These are phyloP conservation scores for Dictyostelium brefeldianum DNA, from an alignment of 78 protist species.

Conservation along the genomic window DNA sequence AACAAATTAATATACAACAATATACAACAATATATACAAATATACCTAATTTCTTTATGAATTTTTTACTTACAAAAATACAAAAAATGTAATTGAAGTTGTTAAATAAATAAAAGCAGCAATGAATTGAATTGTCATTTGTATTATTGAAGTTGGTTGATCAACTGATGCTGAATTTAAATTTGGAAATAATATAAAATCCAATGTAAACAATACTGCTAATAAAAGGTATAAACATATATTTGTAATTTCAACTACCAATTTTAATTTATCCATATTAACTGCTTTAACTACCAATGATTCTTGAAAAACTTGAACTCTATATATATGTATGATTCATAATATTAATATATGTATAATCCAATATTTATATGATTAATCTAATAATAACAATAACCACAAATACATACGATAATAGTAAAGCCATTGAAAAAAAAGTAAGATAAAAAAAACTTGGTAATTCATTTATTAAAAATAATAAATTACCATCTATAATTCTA, in stretches of 20 bases:
- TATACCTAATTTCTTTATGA: too few species aligned
- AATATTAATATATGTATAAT: background rate
- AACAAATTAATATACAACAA: too few species aligned
- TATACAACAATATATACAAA: too few species aligned
- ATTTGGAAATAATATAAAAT: slow-evolving; percentile 12
- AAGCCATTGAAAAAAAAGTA: slow-evolving; percentile 19
- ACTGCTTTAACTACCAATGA: slow-evolving; percentile 1
- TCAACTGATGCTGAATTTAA: background rate
- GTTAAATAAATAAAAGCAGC: background rate
- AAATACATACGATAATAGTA: slow-evolving; percentile 10
- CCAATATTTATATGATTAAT: background rate
- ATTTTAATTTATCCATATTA: background rate
- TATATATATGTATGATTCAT: background rate
- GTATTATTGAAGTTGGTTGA: slow-evolving; percentile 21
- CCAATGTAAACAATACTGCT: background rate
- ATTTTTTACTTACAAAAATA: slow-evolving; percentile 18
- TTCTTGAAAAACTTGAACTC: slow-evolving; percentile 16
- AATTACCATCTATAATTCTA: background rate
- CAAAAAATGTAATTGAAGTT: background rate
- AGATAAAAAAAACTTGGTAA: slow-evolving; percentile 12
- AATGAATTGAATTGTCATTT: slow-evolving; percentile 3
- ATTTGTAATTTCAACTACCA: background rate
- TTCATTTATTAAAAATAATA: background rate
- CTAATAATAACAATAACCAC: background rate
- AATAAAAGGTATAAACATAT: background rate